Evolutionary conservation across 371 early-diverging fungal species (phyloP).

Genomic region (Capillidium heterosporum): DNA sequence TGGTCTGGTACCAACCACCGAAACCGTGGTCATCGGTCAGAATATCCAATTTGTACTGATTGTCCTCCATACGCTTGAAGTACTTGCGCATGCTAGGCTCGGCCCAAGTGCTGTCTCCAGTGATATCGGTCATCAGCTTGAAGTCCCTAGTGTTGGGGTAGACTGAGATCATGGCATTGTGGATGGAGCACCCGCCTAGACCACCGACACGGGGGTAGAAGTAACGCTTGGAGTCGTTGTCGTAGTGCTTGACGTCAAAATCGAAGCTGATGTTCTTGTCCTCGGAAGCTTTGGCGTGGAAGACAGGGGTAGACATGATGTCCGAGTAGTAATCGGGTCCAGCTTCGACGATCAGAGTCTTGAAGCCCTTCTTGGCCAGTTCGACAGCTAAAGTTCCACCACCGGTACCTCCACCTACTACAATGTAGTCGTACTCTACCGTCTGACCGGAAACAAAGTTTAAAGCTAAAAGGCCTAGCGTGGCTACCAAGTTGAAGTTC

Average conservation of each 20-base stretch:
- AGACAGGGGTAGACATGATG: not conserved
- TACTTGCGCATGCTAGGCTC: conserved; percentile 3
- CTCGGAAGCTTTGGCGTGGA: not conserved
- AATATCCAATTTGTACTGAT: not conserved
- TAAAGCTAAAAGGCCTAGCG: no score
- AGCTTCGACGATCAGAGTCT: conserved; percentile 3
- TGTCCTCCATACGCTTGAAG: not conserved
- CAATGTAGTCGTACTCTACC: conserved; percentile 1
- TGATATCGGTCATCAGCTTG: not conserved
- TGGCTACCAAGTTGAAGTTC: no score
- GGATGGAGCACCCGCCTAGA: not conserved
- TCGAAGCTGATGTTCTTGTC: not conserved
- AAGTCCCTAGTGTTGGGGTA: not conserved
- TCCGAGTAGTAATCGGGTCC: not conserved
- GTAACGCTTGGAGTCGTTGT: not conserved
- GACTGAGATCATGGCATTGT: not conserved
- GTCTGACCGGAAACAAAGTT: not conserved
- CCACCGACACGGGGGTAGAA: conserved; percentile 2
- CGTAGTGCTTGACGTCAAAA: conserved; percentile 1
- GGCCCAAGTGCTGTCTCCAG: not conserved
- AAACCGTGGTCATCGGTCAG: not conserved
- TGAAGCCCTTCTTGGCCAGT: conserved; percentile 2
- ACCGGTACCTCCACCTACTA: conserved; percentile 3
- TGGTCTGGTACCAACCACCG: not conserved
- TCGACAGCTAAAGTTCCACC: not conserved